Evolutionary conservation across 805 yeast genomes (phyloP).

Genomic region (Metschnikowia arizonensis): DNA sequence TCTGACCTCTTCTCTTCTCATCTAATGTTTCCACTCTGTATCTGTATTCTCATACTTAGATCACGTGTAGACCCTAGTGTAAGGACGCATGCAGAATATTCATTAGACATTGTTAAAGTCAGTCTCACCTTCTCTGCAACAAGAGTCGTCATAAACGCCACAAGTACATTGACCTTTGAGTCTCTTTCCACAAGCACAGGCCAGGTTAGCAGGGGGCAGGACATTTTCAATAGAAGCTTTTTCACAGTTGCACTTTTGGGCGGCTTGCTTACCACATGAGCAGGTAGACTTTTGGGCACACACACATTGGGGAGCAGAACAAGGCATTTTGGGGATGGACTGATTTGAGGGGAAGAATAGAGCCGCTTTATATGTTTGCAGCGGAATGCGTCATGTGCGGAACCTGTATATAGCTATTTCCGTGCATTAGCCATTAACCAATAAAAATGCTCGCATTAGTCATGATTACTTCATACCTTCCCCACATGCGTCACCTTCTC

Average conservation of each 20-base stretch:
- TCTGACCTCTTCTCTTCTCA: too few relatives aligned
- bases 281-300: conserved; percentile 62
- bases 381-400: not conserved
- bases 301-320: conserved; percentile 45
- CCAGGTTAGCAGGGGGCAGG: conserved; percentile 35
- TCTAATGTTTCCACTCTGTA: too few relatives aligned
- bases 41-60: too few relatives aligned
- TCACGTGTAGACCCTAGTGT: too few relatives aligned
- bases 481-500: too few relatives aligned
- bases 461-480: conserved; percentile 7
- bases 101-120: conserved; percentile 42
- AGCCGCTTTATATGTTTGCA: conserved; percentile 1
- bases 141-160: conserved; percentile 40
- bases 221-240: conserved; percentile 51
- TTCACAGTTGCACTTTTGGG: conserved; percentile 53
- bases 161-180: conserved; percentile 52
- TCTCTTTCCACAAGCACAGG: conserved; percentile 62
- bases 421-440: conserved; percentile 7
- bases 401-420: not conserved
- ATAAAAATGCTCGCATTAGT: conserved; percentile 14
- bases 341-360: too few relatives aligned
- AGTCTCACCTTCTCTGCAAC: conserved; percentile 52
- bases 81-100: too few relatives aligned
- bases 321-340: too few relatives aligned
- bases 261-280: conserved; percentile 60